Conservation (phyloP, 768 basidiomycete genomes). For the Lepiota brunneoincarnata region DNA sequence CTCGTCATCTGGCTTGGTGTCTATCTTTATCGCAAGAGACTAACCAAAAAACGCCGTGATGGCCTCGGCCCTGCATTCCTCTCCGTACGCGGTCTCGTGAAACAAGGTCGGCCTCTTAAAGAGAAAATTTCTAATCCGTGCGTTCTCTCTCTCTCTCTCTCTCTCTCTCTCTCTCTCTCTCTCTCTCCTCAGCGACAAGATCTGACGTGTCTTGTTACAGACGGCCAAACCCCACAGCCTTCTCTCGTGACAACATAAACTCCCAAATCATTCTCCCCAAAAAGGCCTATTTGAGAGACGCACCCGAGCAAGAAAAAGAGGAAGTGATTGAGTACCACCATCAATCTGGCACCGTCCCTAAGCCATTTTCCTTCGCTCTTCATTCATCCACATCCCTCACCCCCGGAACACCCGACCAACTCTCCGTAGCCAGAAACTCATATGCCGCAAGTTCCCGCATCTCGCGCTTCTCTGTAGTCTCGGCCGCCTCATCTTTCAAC, state of each 20-base stretch:
- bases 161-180: background rate
- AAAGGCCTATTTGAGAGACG: constrained; percentile 35
- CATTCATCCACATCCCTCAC: background rate
- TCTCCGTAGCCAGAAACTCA: constrained; percentile 11
- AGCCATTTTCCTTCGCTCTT: constrained; percentile 41
- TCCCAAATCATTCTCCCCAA: constrained; percentile 52
- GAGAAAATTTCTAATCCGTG: constrained; percentile 19
- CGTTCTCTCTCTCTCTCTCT: constrained; percentile 9
- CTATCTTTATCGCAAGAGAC: constrained; percentile 38
- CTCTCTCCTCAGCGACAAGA: background rate
- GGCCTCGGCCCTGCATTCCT: constrained; percentile 41
- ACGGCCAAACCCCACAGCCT: background rate
- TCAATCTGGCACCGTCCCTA: constrained; percentile 38
- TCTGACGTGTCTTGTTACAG: background rate
- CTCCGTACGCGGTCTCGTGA: constrained; percentile 45
- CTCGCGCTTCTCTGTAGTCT: constrained; percentile 6
- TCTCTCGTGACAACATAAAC: constrained; percentile 38
- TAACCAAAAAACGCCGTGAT: constrained; percentile 32
- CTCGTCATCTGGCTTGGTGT: constrained; percentile 42
- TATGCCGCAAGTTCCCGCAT: constrained; percentile 1
- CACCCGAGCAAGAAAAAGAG: constrained; percentile 27
- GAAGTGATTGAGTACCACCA: constrained; percentile 44
- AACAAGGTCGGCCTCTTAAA: constrained; percentile 23
- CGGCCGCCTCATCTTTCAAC: constrained; percentile 14
- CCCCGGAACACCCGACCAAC: constrained; percentile 10